phyloP scores from a whole-genome alignment of 176 grass and related monocot genomes.

The Triticum dicoccoides region DNA sequence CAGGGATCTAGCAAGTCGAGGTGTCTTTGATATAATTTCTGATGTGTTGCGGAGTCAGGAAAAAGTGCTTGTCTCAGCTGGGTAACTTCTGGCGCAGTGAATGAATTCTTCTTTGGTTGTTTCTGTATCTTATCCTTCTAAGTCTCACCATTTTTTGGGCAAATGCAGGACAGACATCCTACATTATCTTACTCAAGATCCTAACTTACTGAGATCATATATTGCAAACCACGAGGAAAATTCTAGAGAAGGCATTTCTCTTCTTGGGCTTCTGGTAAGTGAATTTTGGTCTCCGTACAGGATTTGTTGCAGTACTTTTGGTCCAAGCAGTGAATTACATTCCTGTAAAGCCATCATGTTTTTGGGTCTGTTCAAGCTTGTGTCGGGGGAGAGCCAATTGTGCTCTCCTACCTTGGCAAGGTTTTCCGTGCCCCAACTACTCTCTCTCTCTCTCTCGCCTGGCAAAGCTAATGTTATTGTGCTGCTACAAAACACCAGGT shows the following conservation, averaged over 20 bases:
- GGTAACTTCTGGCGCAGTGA: constrained; percentile 50
- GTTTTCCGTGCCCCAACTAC: not conserved
- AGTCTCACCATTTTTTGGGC: constrained; percentile 20
- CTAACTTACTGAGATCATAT: constrained; percentile 59
- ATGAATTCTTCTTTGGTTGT: constrained; percentile 5
- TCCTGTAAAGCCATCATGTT: constrained; percentile 16
- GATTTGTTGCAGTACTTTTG: constrained; percentile 23
- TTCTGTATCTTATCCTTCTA: constrained; percentile 17
- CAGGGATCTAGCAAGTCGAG: constrained; percentile 74
- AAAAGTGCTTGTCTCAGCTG: constrained; percentile 69
- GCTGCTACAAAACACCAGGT: not conserved
- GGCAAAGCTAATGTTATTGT: not conserved
- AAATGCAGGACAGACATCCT: constrained; percentile 83
- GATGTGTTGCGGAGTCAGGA: constrained; percentile 81
- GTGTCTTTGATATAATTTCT: constrained; percentile 77
- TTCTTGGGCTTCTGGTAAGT: constrained; percentile 84
- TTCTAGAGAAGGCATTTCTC: constrained; percentile 59
- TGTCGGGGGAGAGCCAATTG: not conserved
- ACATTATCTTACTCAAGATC: constrained; percentile 73
- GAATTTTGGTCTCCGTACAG: not conserved
- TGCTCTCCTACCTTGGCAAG: not conserved
- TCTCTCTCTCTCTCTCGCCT: not conserved
- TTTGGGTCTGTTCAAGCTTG: not conserved
- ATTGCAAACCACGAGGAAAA: constrained; percentile 67
- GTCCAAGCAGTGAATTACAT: not conserved